phyloP scores from a whole-genome alignment of 129 eudicot genomes.

The Lactuca sativa region DNA sequence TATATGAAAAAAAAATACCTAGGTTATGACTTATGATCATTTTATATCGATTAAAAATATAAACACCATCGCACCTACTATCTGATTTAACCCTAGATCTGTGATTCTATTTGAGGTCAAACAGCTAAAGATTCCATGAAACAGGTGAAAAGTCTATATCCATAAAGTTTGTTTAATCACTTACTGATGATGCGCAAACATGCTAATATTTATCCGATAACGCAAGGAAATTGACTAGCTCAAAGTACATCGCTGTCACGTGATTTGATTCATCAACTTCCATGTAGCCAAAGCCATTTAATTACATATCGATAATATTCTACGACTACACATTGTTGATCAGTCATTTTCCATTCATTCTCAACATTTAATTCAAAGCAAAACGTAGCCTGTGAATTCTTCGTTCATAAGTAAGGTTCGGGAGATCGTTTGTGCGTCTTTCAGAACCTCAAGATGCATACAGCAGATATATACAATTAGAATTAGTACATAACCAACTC shows the following conservation, averaged over 20 bases:
- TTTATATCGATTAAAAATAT: too few species aligned
- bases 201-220: background rate
- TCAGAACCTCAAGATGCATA: background rate
- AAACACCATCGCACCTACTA: background rate
- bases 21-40: background rate
- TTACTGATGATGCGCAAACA: background rate
- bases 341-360: conserved; percentile 10
- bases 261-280: conserved; percentile 30
- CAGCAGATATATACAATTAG: background rate
- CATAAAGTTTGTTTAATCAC: background rate
- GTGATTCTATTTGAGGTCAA: background rate
- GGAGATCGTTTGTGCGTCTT: conserved; percentile 1
- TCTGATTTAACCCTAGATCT: background rate
- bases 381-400: conserved; percentile 17
- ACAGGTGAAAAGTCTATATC: background rate
- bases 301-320: background rate
- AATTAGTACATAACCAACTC: conserved; percentile 11
- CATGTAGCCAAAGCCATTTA: background rate
- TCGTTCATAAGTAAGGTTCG: conserved; percentile 20
- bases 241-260: background rate
- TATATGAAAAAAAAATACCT: background rate
- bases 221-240: background rate
- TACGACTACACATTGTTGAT: conserved; percentile 18
- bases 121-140: background rate
- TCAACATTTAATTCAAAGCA: conserved; percentile 8